phyloP scores from a whole-genome alignment of 768 basidiomycete genomes.

The Cystofilobasidium capitatum region DNA sequence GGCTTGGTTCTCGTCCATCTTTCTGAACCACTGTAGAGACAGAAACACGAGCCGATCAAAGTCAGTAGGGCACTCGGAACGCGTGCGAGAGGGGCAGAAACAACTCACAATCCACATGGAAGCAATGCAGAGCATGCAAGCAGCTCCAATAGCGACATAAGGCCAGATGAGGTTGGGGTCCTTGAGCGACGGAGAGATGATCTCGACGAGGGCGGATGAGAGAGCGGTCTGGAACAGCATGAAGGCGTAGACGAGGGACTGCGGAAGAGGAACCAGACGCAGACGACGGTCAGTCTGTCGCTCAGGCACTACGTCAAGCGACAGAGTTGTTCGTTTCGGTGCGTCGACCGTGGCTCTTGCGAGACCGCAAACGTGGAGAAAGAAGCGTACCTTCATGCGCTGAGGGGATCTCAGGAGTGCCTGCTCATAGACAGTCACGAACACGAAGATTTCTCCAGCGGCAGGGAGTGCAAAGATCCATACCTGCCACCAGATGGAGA shows the following conservation, averaged over 20 bases:
- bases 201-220: conserved; percentile 34
- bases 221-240: conserved; percentile 36
- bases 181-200: conserved; percentile 13
- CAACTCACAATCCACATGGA: no score
- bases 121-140: neutral
- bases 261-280: neutral
- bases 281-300: neutral
- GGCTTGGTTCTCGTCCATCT: neutral
- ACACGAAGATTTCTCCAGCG: conserved; percentile 37
- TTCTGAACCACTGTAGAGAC: neutral
- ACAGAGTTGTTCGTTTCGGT: conserved; percentile 26
- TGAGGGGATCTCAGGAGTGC: conserved; percentile 31
- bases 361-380: conserved; percentile 31
- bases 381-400: conserved; percentile 29
- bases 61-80: no score
- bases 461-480: conserved; percentile 31
- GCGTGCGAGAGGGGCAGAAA: no score
- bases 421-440: conserved; percentile 36
- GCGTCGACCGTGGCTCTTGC: conserved; percentile 33
- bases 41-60: no score
- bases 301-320: neutral
- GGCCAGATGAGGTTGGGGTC: conserved; percentile 40
- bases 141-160: neutral
- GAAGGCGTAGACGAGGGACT: conserved; percentile 36
- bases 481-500: conserved; percentile 33